Conservation (phyloP, 2,329 filamentous ascomycete species). For the Monosporascus sp. region DNA sequence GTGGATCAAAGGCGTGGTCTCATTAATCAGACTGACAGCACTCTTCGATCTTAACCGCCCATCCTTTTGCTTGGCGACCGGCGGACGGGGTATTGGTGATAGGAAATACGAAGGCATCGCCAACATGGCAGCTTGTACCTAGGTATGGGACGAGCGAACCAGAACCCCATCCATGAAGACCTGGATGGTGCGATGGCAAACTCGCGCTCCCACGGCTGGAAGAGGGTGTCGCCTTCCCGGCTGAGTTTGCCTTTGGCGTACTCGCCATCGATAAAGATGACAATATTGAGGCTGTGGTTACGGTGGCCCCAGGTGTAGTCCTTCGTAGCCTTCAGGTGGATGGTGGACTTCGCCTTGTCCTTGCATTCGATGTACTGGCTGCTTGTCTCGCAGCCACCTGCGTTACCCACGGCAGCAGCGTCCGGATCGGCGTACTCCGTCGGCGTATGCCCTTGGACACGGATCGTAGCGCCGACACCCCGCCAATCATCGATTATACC, state of each 20-base stretch:
- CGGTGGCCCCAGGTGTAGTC: constrained; percentile 5
- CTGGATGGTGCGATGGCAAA: constrained; percentile 17
- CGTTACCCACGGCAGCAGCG: neutral
- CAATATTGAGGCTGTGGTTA: constrained; percentile 8
- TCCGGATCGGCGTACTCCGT: constrained; percentile 15
- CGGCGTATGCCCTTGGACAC: constrained; percentile 1
- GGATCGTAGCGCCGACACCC: constrained; percentile 15
- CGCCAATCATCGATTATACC: constrained; percentile 11
- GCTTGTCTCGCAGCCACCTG: neutral
- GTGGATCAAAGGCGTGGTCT: constrained; percentile 59
- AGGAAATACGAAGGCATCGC: too few species aligned
- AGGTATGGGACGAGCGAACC: constrained; percentile 26
- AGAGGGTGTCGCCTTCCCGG: neutral
- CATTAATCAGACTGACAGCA: constrained; percentile 40
- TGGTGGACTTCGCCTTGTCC: constrained; percentile 11
- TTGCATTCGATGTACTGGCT: constrained; percentile 16
- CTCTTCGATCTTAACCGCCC: constrained; percentile 33
- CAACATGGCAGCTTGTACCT: constrained; percentile 20
- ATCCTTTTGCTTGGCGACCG: too few species aligned
- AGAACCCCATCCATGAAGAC: constrained; percentile 15
- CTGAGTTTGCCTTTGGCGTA: constrained; percentile 7
- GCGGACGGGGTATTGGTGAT: too few species aligned
- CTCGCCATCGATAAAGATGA: constrained; percentile 13
- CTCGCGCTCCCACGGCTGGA: neutral
- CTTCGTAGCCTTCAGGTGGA: constrained; percentile 8